phyloP scores from a whole-genome alignment of 2,329 filamentous ascomycete species.

The Ceratocystis harringtonii region DNA sequence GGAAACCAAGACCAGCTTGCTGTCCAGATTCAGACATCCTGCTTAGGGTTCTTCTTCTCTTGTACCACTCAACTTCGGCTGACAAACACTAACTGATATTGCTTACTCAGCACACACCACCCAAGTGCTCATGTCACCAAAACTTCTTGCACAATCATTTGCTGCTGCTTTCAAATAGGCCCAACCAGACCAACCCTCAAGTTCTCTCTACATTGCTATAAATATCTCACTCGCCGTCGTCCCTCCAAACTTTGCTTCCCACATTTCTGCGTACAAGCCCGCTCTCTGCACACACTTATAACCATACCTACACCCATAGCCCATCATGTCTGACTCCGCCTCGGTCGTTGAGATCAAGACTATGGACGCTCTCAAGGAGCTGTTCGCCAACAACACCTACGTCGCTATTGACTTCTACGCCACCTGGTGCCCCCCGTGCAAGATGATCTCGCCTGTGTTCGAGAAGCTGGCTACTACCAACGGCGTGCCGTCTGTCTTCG shows the following conservation, averaged over 20 bases:
- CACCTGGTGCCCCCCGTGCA: slow-evolving; percentile 90
- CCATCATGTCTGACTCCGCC: slow-evolving; percentile 11
- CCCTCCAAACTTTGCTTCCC: too few species aligned
- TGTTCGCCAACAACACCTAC: slow-evolving; percentile 32
- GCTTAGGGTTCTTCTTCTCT: neutral
- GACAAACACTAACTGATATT: neutral
- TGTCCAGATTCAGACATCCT: neutral
- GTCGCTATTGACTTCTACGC: slow-evolving; percentile 80
- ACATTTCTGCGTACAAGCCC: too few species aligned
- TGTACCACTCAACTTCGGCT: neutral
- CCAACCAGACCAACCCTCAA: too few species aligned
- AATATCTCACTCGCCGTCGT: too few species aligned
- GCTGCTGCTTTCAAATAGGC: too few species aligned
- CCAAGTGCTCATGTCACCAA: neutral
- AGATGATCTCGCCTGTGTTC: slow-evolving; percentile 66
- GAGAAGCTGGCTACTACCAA: slow-evolving; percentile 22
- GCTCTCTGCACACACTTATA: neutral
- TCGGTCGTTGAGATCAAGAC: slow-evolving; percentile 14
- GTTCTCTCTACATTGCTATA: too few species aligned
- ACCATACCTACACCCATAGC: neutral
- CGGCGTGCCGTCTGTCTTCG: slow-evolving; percentile 34
- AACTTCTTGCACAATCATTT: neutral
- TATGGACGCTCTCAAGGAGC: slow-evolving; percentile 10
- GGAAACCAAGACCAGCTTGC: neutral
- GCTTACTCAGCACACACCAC: neutral